A percentile compares a stretch with the other conserved stretches of the same genome.
Conservation (phyloP, 768 basidiomycete genomes). For the Leccinellum rugosiceps region DNA sequence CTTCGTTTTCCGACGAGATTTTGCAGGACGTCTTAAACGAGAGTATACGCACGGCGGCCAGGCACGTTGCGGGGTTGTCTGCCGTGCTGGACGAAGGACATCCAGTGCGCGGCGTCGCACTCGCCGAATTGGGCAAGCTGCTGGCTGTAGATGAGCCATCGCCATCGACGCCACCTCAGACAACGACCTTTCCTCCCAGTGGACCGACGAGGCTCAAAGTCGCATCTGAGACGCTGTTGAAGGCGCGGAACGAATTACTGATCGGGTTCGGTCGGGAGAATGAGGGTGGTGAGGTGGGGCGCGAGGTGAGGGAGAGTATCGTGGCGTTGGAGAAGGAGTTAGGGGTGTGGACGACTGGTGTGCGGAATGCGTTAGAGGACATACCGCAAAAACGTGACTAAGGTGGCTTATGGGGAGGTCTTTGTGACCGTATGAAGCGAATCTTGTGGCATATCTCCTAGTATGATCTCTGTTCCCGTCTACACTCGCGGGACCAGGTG, state of each 20-base stretch:
- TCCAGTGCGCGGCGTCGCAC: conserved; percentile 70
- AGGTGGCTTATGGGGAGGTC: no score
- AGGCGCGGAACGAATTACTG: conserved; percentile 57
- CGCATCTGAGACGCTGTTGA: conserved; percentile 61
- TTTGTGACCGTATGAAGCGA: no score
- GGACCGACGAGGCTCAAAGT: conserved; percentile 60
- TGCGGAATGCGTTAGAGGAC: conserved; percentile 56
- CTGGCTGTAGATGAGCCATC: conserved; percentile 73
- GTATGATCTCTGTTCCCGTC: no score
- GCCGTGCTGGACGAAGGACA: conserved; percentile 61
- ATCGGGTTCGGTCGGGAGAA: conserved; percentile 70
- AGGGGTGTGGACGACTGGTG: conserved; percentile 61
- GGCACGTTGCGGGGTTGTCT: conserved; percentile 50
- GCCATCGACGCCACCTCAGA: conserved; percentile 28
- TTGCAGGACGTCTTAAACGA: conserved; percentile 60
- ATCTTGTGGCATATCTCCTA: no score
- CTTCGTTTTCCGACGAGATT: conserved; percentile 38
- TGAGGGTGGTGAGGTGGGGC: conserved; percentile 71
- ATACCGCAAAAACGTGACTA: background rate
- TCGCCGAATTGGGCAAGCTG: conserved; percentile 79
- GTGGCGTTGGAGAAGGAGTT: conserved; percentile 71
- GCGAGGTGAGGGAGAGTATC: conserved; percentile 54
- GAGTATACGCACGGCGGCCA: conserved; percentile 54
- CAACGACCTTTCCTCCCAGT: conserved; percentile 56
- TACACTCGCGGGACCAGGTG: no score